Base-by-base conservation (phyloP, 169 alveolate species). In the Neospora caninum region DNA sequence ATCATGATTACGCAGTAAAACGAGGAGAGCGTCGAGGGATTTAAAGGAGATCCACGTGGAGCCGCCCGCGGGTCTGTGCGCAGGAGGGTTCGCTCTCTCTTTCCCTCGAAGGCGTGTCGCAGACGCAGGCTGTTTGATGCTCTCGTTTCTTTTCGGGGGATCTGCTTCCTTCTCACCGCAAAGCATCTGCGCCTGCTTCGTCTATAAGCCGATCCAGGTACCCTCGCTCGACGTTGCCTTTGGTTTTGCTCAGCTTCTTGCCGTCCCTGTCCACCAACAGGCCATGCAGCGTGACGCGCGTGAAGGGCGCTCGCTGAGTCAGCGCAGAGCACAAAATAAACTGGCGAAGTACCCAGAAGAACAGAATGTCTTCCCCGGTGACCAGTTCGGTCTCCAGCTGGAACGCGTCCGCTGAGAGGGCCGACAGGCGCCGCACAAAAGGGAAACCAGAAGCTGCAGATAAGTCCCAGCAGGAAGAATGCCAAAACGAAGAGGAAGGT, bases 341-440 rank as follows among this genome's bases (percentile, higher is more conserved):
- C 99, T 99, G 99, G 94, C 99, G 96, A 27, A 99, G 99, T 38
- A 99, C 99, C 99, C 99, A 99, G 98, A 99, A 99, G 98, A 99
- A 99, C 64, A 99, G 95, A 80, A 99, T 99, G 97, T 99, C 99
- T 94, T 98, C 98, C 27, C 99, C 99, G 25, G 88, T 69, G 18
- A 43, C 45, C 45, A 89, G 34, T 25, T 78, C 80, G 42, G 54
- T 38, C 29, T 64, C 34, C n/a, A 80, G 92, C 42, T 45, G n/a
- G 53, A 27, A n/a, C 45, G 54, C 25, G 25, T 78, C 34, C 29
- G 43, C 45, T n/a, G 43, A 53, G 64, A 53, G 64, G 27, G 64
- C 27, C 7, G 73, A 29, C n/a, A 64, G n/a, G 20, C 73, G 73
- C 73, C 34, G 7, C 4, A 4, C 4, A 49, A 13, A 13, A 49